Evolutionary conservation across 2,329 filamentous ascomycete species (phyloP), one percentile per base, ranked within the genome.

Genomic region (Colletotrichum liriopes): DNA sequence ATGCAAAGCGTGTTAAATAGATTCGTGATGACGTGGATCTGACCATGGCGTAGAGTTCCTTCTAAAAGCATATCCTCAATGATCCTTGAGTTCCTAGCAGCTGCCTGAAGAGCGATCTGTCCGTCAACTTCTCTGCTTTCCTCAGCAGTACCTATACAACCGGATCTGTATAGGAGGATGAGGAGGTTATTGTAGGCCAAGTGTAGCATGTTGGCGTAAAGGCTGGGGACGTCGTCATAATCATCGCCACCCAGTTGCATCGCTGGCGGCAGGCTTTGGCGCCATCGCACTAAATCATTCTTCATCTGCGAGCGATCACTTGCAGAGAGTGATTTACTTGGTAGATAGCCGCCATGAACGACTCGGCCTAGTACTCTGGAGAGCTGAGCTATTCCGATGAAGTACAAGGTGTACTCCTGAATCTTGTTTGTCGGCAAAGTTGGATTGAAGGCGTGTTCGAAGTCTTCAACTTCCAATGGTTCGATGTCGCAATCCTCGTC

Each of bases 1-100:
- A 87, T 85, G 68, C 85, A 87, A 1, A 87, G 78, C 1, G 85
- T 83, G 47, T 84, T 84, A 75, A 86, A 86, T 0, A 85, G 77
- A 67, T 86, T 85, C 0, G 85, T 87, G 54, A 86, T 86, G 73
- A 86, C 77, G 69, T 86, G 85, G 14, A 86, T 79, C 20, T 85
- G 82, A 2, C 82, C 84, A 70, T 85, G 83, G 23, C 84, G 81
- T 6, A 86, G 81, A 5, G 82, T 78, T 20, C 82, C 82, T 32
- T 81, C 76, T 2, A 85, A 82, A 0, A 87, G 78, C 80, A 87
- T 82, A 65, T 87, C 85, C 67, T 87, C 85, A 1, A 86, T 77
- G 39, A 87, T 86, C 1, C 85, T 79, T 0, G 84, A 84, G 65
- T 82, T 86, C 43, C 81, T 81, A 5, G 82, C 82, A 4, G 85